phyloP scores from a whole-genome alignment of 2,329 filamentous ascomycete genomes.

The Ramichloridium luteum region DNA sequence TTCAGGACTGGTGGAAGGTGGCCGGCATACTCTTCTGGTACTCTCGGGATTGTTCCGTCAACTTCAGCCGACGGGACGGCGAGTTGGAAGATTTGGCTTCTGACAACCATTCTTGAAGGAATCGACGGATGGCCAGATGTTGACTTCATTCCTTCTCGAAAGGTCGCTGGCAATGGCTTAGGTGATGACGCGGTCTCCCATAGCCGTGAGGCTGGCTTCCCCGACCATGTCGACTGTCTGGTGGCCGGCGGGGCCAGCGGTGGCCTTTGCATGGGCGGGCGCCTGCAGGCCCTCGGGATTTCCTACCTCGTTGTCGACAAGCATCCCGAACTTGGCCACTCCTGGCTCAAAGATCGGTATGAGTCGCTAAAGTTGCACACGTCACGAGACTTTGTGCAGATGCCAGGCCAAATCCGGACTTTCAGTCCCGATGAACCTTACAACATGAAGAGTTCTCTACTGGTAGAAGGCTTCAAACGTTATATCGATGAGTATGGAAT shows the following conservation, averaged over 20 bases:
- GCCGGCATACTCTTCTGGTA: constrained; percentile 21
- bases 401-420: constrained; percentile 15
- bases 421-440: constrained; percentile 8
- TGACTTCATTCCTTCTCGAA: too few relatives aligned
- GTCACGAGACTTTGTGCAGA: constrained; percentile 27
- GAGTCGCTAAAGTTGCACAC: constrained; percentile 31
- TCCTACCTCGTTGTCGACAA: constrained; percentile 33
- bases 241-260: constrained; percentile 32
- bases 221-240: constrained; percentile 22
- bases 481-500: constrained; percentile 27
- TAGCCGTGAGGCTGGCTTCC: too few relatives aligned
- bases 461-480: constrained; percentile 21
- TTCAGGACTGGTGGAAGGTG: constrained; percentile 14
- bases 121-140: constrained; percentile 22
- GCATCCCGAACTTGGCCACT: constrained; percentile 30
- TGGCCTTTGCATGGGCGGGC: constrained; percentile 31
- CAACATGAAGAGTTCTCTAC: constrained; percentile 2
- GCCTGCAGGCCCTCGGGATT: constrained; percentile 32
- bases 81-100: constrained; percentile 28
- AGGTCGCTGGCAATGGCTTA: too few relatives aligned
- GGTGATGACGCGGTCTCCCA: too few relatives aligned
- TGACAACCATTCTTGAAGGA: constrained; percentile 24
- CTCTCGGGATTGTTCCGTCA: constrained; percentile 21
- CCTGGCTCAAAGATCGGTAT: constrained; percentile 33
- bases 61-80: too few relatives aligned